Conservation (phyloP, 768 basidiomycete genomes). For the Pleurotus salmoneostramineus region DNA sequence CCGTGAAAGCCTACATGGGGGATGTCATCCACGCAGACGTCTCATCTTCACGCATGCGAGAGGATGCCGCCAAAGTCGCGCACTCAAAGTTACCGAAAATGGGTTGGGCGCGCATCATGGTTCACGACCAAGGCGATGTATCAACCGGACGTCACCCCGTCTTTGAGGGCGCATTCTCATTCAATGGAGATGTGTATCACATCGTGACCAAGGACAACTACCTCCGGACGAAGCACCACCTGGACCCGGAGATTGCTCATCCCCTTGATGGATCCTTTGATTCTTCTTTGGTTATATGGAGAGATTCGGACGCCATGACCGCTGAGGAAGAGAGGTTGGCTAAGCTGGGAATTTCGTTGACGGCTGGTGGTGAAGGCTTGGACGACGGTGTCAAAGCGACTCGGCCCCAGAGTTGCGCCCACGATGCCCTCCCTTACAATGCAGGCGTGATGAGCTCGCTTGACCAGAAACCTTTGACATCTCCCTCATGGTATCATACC, state of each 20-base stretch:
- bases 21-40: slow-evolving; percentile 61
- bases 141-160: slow-evolving; percentile 43
- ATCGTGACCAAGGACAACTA: slow-evolving; percentile 71
- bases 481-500: slow-evolving; percentile 34
- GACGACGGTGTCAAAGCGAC: slow-evolving; percentile 14
- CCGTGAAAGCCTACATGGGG: slow-evolving; percentile 68
- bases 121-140: slow-evolving; percentile 59
- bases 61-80: slow-evolving; percentile 56
- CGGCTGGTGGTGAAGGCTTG: slow-evolving; percentile 12
- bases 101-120: slow-evolving; percentile 78
- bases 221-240: slow-evolving; percentile 50
- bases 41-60: slow-evolving; percentile 52
- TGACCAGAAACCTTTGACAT: slow-evolving; percentile 26
- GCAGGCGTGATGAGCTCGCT: slow-evolving; percentile 50
- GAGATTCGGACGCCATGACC: slow-evolving; percentile 65
- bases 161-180: slow-evolving; percentile 76
- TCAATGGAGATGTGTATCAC: slow-evolving; percentile 64
- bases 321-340: slow-evolving; percentile 39
- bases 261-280: slow-evolving; percentile 33
- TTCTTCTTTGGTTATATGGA: slow-evolving; percentile 64
- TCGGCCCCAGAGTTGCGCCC: slow-evolving; percentile 51
- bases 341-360: slow-evolving; percentile 1
- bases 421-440: slow-evolving; percentile 71
- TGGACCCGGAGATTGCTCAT: slow-evolving; percentile 48
- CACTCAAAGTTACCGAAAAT: slow-evolving; percentile 41